phyloP scores from a whole-genome alignment of 2,329 filamentous ascomycete genomes.

The Plectosphaerella plurivora region DNA sequence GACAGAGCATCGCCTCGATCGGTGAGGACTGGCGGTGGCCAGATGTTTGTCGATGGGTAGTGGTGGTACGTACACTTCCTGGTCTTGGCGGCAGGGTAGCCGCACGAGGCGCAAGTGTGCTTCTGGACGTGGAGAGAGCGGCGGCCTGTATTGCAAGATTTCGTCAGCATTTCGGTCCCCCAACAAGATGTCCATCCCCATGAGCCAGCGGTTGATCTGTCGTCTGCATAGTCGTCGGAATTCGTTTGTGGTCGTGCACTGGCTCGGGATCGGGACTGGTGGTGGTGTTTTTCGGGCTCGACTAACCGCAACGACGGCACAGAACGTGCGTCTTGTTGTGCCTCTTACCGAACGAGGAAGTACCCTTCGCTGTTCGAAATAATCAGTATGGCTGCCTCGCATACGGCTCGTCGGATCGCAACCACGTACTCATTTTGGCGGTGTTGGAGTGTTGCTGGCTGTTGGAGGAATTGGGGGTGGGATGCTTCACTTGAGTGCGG shows the following conservation, averaged over 20 bases:
- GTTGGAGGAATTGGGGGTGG: conserved; percentile 7
- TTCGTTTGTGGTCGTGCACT: too few relatives aligned
- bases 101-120: conserved; percentile 92
- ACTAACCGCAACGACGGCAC: conserved; percentile 91
- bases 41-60: neutral
- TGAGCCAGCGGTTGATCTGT: too few relatives aligned
- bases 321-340: conserved; percentile 98
- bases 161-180: neutral
- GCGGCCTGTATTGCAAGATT: conserved; percentile 56
- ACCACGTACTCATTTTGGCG: conserved; percentile 55
- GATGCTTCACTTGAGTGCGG: neutral
- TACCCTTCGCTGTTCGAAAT: conserved; percentile 47
- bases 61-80: conserved; percentile 82
- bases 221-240: too few relatives aligned
- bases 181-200: too few relatives aligned
- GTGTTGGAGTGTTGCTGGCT: conserved; percentile 21
- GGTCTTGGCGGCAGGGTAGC: conserved; percentile 95
- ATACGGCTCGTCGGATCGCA: conserved; percentile 10
- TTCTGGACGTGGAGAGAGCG: conserved; percentile 99
- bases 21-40: neutral
- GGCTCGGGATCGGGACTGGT: too few relatives aligned
- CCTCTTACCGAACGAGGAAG: conserved; percentile 58
- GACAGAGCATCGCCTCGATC: neutral
- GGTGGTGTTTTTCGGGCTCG: neutral
- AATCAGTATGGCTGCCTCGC: conserved; percentile 10